Evolutionary conservation across 2,329 filamentous ascomycete species (phyloP), one percentile per base, ranked within the genome.

Genomic region (Cordyceps farinosa): DNA sequence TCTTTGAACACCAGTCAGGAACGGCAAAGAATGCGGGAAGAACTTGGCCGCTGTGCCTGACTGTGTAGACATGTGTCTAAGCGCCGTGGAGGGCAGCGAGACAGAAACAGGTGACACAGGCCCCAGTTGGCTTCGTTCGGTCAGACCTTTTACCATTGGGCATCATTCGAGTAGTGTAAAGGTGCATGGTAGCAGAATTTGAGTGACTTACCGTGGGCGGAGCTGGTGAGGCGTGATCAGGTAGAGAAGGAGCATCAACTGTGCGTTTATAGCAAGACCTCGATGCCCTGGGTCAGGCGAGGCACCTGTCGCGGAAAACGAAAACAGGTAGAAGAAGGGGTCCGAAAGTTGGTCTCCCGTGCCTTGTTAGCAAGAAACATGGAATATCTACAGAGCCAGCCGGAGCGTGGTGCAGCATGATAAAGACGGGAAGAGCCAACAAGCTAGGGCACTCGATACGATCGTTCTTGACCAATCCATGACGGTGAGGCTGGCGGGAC

Each of bases 71-170:
- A 56, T 48, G 44, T 32, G 27, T 27, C 52, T 50, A 56, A 27
- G 32, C 51, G 51, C 60, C 50, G 15, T 29, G 10, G 17, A 61
- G 13, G 42, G 51, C 27, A 30, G 58, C n/a, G 30, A 42, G 44
- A 54, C 40, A n/a, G 30, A 32, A 34, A n/a, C 27, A 66, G 67
- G 71, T 65, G 69, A 65, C 66, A 61, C 48, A 64, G 73, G 73
- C 77, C 83, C 81, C 83, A 79, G 80, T 73, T 73, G 74, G 74
- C 71, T 74, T 74, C 71, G 71, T 74, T 77, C 75, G 75, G 80
- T 87, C 83, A 78, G 84, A 84, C 84, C 84, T 87, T 87, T 87
- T 87, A 87, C 84, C 84, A 84, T 75, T 72, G 66, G 71, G 80
- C 83, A 86, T 87, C 84, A 83, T 80, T 71, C 69, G 71, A 73